A percentile compares a stretch with the other conserved stretches of the same genome.
These are phyloP conservation scores for Bifiguratus adelaidae DNA, from an alignment of 192 early-diverging fungal genomes.

Conservation along the genomic window DNA sequence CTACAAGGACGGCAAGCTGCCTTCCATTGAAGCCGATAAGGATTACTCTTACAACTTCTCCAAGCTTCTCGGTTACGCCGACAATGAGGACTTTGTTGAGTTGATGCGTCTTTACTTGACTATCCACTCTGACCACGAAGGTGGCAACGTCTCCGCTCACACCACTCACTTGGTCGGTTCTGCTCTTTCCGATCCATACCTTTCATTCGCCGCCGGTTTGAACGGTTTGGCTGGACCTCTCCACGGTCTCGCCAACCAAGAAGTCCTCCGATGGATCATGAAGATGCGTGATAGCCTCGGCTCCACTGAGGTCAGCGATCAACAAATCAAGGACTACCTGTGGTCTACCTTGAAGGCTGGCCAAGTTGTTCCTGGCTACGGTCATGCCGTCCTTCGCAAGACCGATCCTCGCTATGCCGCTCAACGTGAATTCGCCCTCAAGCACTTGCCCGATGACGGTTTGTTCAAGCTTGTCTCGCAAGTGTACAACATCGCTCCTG, in stretches of 20 bases:
- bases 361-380: constrained; percentile 97
- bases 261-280: constrained; percentile 94
- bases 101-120: constrained; percentile 98
- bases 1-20: constrained; percentile 92
- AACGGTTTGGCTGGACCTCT: constrained; percentile 98
- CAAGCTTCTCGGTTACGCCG: constrained; percentile 81
- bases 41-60: constrained; percentile 97
- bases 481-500: constrained; percentile 95
- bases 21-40: constrained; percentile 72
- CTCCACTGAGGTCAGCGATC: constrained; percentile 71
- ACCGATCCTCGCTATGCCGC: constrained; percentile 97
- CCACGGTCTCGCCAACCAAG: constrained; percentile 99
- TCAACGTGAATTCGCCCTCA: constrained; percentile 98
- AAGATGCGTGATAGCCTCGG: constrained; percentile 89
- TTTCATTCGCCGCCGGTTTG: constrained; percentile 92
- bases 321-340: constrained; percentile 92
- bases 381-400: constrained; percentile 91
- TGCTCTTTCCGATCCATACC: constrained; percentile 97
- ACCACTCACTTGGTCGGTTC: constrained; percentile 82
- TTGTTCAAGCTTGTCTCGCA: constrained; percentile 95
- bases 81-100: constrained; percentile 86
- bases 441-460: constrained; percentile 94
- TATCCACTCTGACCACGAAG: constrained; percentile 99
- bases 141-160: constrained; percentile 99
- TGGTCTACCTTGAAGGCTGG: constrained; percentile 93